Conservation (phyloP, 306 rosid species). For the Dryas alaskensis region DNA sequence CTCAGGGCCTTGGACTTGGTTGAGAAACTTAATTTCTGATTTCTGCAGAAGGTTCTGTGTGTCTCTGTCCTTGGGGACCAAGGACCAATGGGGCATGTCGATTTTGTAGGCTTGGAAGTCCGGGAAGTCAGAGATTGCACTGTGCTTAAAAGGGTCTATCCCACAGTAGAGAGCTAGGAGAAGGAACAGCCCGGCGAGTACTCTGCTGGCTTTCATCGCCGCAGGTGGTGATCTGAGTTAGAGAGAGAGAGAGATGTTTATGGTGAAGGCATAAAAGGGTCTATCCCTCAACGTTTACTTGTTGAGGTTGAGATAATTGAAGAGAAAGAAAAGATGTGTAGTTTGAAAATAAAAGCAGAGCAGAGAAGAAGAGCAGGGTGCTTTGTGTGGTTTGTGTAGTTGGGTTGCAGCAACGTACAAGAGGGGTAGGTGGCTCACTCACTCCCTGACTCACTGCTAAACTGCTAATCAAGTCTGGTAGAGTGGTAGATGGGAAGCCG, state of each 20-base stretch:
- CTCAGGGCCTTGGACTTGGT: slow-evolving; percentile 86
- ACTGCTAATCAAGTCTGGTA: too few species aligned
- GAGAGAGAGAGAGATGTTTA: slow-evolving; percentile 1
- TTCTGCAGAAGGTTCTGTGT: slow-evolving; percentile 61
- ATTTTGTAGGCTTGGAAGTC: slow-evolving; percentile 44
- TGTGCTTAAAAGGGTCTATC: slow-evolving; percentile 67
- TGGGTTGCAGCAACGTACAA: too few species aligned
- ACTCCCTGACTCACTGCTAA: too few species aligned
- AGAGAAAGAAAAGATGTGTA: too few species aligned
- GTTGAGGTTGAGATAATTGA: too few species aligned
- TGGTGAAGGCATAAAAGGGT: too few species aligned
- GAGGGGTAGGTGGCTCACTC: too few species aligned
- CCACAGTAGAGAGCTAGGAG: slow-evolving; percentile 71
- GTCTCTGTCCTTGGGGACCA: slow-evolving; percentile 55
- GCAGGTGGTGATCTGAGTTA: neutral
- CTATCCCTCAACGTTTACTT: too few species aligned
- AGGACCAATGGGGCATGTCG: slow-evolving; percentile 58
- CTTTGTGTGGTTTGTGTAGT: too few species aligned
- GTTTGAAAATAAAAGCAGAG: too few species aligned
- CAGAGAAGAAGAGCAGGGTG: too few species aligned
- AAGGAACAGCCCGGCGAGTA: slow-evolving; percentile 37
- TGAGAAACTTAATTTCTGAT: slow-evolving; percentile 68
- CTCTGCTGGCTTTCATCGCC: slow-evolving; percentile 36
- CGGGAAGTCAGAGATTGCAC: slow-evolving; percentile 59
- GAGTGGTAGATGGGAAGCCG: too few species aligned